Evolutionary conservation across 345 rosid genomes (phyloP).

Genomic region (Salix viminalis): DNA sequence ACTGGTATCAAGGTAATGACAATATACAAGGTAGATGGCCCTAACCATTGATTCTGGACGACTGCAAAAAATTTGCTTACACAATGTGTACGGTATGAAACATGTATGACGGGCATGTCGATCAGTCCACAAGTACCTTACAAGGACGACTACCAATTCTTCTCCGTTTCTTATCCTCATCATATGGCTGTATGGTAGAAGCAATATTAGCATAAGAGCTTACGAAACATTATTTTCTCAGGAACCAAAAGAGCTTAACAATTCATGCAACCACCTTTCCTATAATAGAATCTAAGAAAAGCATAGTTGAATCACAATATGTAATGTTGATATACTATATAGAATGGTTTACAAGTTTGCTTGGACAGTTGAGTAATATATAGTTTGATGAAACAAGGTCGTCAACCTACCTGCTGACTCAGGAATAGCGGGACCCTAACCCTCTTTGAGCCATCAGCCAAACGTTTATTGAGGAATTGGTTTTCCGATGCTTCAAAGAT

Average conservation of each 20-base stretch:
- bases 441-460: slow-evolving; percentile 90
- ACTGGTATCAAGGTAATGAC: background rate
- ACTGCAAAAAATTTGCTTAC: background rate
- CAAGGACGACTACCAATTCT: slow-evolving; percentile 33
- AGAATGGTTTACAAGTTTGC: background rate
- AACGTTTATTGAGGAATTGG: slow-evolving; percentile 58
- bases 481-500: slow-evolving; percentile 37
- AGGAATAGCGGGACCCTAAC: slow-evolving; percentile 54
- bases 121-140: slow-evolving; percentile 40
- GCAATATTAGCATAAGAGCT: slow-evolving; percentile 2
- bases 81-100: background rate
- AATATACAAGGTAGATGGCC: slow-evolving; percentile 1
- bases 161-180: slow-evolving; percentile 36
- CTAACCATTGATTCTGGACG: background rate
- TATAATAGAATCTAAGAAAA: background rate
- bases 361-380: background rate
- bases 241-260: background rate
- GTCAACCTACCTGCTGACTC: slow-evolving; percentile 41
- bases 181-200: slow-evolving; percentile 33
- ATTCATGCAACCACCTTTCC: background rate
- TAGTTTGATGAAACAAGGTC: background rate
- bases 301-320: background rate
- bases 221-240: too few species aligned
- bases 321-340: background rate
- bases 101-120: background rate